A percentile compares a stretch with the other conserved stretches of the same genome.
Conservation (phyloP, 139 green algal genomes). For the Chlorella sp. region DNA sequence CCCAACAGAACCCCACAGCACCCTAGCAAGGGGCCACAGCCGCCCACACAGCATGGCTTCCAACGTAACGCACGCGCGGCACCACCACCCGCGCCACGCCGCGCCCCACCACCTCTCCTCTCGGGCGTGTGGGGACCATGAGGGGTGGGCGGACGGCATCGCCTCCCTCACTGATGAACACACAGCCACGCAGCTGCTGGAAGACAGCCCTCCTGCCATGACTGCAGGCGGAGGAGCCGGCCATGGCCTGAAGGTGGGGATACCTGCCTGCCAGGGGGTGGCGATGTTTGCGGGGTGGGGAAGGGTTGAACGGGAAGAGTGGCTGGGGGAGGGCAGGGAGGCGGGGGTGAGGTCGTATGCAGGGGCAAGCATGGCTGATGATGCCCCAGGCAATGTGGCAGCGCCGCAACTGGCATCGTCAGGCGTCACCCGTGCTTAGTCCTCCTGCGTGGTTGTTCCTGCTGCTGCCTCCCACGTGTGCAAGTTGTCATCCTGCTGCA, state of each 20-base stretch:
- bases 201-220: not conserved
- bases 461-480: not conserved
- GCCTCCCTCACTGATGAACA: slow-evolving; percentile 58
- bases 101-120: slow-evolving; percentile 36
- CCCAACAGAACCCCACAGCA: no score
- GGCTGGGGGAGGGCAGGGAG: no score
- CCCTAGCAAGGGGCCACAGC: no score
- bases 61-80: not conserved
- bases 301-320: no score
- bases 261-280: not conserved
- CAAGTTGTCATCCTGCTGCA: no score
- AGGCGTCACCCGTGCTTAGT: not conserved
- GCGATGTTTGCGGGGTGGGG: no score
- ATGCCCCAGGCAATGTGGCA: no score
- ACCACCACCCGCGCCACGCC: not conserved
- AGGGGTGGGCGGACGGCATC: slow-evolving; percentile 77
- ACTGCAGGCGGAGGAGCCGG: no score
- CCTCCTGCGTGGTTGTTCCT: not conserved
- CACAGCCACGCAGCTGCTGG: slow-evolving; percentile 49
- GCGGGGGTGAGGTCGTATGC: no score
- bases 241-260: not conserved
- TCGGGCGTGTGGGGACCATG: not conserved
- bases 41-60: not conserved
- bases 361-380: no score
- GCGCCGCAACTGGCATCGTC: no score